These are phyloP conservation scores for Botrytis paeoniae DNA, from an alignment of 2,329 filamentous ascomycete genomes.

Conservation along the genomic window DNA sequence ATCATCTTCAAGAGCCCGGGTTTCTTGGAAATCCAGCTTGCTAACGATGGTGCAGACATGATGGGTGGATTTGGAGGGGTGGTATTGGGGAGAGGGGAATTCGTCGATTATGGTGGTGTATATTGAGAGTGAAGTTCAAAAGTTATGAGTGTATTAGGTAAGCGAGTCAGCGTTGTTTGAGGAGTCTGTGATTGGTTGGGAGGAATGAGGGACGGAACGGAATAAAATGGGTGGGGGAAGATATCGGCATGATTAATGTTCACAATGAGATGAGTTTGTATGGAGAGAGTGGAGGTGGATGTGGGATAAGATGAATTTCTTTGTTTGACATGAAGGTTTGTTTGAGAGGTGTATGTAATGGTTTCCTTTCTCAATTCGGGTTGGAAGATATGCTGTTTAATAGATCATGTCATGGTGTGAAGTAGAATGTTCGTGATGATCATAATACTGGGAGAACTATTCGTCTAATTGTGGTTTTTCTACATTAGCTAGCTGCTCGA, in stretches of 20 bases:
- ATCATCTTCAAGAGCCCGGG: constrained; percentile 81
- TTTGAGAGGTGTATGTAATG: not conserved
- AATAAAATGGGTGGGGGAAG: constrained; percentile 4
- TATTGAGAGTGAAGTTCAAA: constrained; percentile 13
- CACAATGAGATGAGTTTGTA: not conserved
- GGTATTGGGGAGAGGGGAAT: not conserved
- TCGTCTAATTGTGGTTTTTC: not conserved
- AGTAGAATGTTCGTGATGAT: not conserved
- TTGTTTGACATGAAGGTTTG: not conserved
- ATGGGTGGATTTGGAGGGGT: constrained; percentile 21
- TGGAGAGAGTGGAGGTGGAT: not conserved
- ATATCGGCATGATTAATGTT: not conserved
- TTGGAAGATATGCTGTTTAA: not conserved
- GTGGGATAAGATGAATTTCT: constrained; percentile 1
- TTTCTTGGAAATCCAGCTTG: constrained; percentile 74
- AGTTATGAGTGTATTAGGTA: constrained; percentile 19
- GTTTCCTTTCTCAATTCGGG: not conserved
- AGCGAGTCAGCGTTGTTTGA: constrained; percentile 12
- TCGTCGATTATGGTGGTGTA: constrained; percentile 21
- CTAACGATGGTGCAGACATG: constrained; percentile 52
- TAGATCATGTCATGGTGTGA: not conserved
- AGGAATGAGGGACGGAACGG: constrained; percentile 6
- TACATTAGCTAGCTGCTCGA: not conserved
- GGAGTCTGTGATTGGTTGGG: not conserved
- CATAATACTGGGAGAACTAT: not conserved